Evolutionary conservation across 306 rosid species (phyloP).

Genomic region (Ziziphus jujuba): DNA sequence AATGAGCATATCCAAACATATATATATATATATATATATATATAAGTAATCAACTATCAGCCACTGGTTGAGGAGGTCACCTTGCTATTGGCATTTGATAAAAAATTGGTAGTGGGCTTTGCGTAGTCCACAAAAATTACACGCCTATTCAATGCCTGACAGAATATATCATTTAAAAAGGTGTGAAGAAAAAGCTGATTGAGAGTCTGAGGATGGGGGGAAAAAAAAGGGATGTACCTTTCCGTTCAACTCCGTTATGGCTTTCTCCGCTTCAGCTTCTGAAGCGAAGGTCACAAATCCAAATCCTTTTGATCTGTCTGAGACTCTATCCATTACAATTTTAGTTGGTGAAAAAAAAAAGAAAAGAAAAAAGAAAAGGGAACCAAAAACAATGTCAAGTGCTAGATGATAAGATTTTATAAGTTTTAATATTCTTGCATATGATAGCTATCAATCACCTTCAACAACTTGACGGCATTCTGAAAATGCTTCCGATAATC

Average conservation of each 20-base stretch:
- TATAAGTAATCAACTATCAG: neutral
- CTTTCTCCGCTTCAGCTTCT: constrained; percentile 72
- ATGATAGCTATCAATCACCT: constrained; percentile 40
- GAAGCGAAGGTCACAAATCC: constrained; percentile 92
- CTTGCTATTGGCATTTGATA: constrained; percentile 70
- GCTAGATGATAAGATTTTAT: neutral
- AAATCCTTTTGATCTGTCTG: constrained; percentile 83
- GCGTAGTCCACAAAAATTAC: constrained; percentile 79
- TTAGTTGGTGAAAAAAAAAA: too few species aligned
- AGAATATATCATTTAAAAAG: constrained; percentile 3
- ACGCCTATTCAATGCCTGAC: constrained; percentile 84
- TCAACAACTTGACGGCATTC: constrained; percentile 81
- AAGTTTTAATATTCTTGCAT: constrained; percentile 14
- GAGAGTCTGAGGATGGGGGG: neutral
- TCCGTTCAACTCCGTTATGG: constrained; percentile 75
- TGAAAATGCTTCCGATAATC: constrained; percentile 80
- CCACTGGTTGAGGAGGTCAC: constrained; percentile 94
- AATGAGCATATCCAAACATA: neutral
- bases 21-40: too few species aligned
- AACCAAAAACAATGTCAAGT: constrained; percentile 26
- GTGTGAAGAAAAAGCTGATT: neutral
- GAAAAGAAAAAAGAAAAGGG: neutral
- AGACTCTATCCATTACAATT: constrained; percentile 64
- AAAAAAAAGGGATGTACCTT: constrained; percentile 51
- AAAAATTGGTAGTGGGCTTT: constrained; percentile 43